phyloP scores from a whole-genome alignment of 306 rosid genomes.

The Cicer chorassanicum region DNA sequence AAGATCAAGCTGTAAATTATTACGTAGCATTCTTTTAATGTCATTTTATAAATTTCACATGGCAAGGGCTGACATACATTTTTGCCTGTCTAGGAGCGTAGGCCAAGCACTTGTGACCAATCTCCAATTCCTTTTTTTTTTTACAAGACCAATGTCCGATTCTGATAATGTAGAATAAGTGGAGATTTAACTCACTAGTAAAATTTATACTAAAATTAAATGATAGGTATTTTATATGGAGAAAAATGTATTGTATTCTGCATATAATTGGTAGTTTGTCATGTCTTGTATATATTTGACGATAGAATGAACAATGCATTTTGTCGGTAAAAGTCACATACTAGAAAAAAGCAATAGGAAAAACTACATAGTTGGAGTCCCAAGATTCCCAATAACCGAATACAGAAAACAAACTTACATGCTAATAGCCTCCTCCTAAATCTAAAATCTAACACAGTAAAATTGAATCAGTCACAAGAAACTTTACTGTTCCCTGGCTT shows the following conservation, averaged over 20 bases:
- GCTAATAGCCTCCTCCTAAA: no score
- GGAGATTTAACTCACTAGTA: background rate
- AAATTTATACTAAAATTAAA: no score
- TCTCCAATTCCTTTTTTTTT: no score
- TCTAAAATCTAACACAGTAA: background rate
- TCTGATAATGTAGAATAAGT: background rate
- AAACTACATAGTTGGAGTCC: slow-evolving; percentile 6
- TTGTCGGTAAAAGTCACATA: background rate
- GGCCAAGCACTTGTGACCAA: background rate
- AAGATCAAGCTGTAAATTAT: slow-evolving; percentile 38
- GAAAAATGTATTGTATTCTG: background rate
- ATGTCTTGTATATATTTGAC: background rate
- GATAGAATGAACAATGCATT: no score
- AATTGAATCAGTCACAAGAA: slow-evolving; percentile 16
- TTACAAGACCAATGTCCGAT: background rate
- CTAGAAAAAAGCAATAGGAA: background rate
- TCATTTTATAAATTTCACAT: background rate
- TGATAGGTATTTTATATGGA: no score
- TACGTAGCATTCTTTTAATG: background rate
- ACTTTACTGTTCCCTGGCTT: slow-evolving; percentile 9
- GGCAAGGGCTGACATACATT: background rate
- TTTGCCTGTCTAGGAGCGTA: background rate
- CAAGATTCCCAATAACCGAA: slow-evolving; percentile 2
- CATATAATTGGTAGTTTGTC: background rate
- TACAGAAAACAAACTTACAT: background rate